Conservation (phyloP, 805 yeast genomes). For the Hanseniaspora taiwanica region DNA sequence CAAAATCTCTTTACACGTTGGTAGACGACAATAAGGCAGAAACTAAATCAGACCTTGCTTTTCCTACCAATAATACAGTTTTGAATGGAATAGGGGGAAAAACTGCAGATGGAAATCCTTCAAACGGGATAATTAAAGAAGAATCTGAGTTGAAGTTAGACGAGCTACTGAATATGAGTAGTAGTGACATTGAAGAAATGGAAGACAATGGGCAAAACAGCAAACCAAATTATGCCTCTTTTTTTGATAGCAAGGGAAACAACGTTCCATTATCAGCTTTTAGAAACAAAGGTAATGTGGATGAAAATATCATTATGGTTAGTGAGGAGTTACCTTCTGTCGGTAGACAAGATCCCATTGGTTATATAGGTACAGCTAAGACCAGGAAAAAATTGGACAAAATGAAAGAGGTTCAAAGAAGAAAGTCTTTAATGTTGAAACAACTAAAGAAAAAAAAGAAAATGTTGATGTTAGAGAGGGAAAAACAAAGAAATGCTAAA, state of each 20-base stretch:
- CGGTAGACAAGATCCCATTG: conserved; percentile 22
- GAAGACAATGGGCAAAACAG: conserved; percentile 30
- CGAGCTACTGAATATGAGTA: conserved; percentile 80
- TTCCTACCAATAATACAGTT: not conserved
- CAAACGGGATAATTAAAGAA: too few species aligned
- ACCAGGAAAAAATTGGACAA: conserved; percentile 23
- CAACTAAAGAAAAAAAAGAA: conserved; percentile 23
- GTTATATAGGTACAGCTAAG: conserved; percentile 24
- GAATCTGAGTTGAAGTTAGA: conserved; percentile 42
- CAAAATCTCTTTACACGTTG: conserved; percentile 56
- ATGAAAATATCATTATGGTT: conserved; percentile 12
- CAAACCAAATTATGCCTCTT: conserved; percentile 22
- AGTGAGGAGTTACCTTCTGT: conserved; percentile 11
- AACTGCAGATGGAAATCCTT: not conserved
- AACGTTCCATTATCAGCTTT: conserved; percentile 81
- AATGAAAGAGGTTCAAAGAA: conserved; percentile 23
- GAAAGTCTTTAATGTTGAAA: conserved; percentile 22
- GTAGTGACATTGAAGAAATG: conserved; percentile 61
- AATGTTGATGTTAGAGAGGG: conserved; percentile 18
- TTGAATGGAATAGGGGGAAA: not conserved
- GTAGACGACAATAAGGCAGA: conserved; percentile 4
- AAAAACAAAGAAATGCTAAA: conserved; percentile 18
- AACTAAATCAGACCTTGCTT: too few species aligned
- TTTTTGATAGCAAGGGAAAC: conserved; percentile 29
- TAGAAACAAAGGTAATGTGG: conserved; percentile 55